These are phyloP conservation scores for Cordyceps javanica DNA, from an alignment of 2,329 filamentous ascomycete genomes.

Conservation along the genomic window DNA sequence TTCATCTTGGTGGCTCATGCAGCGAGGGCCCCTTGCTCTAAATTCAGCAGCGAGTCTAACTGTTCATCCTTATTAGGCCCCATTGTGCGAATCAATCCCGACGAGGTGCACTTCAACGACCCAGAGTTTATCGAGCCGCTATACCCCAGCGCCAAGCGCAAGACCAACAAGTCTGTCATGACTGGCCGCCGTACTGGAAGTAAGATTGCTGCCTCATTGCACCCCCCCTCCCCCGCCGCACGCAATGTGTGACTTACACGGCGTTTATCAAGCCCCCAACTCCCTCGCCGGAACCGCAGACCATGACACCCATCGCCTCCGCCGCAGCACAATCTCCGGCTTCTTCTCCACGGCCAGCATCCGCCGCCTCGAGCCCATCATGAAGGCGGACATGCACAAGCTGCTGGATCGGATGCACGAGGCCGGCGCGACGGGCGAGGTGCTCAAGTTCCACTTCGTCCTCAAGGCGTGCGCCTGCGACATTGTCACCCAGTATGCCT, in stretches of 20 bases:
- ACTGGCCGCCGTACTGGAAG: conserved; percentile 1
- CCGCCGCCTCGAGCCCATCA: conserved; percentile 4
- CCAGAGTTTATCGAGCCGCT: conserved; percentile 1
- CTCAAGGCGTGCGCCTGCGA: conserved; percentile 5
- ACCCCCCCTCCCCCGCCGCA: neutral
- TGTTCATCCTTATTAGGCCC: neutral
- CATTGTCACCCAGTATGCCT: conserved; percentile 6
- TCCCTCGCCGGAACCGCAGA: conserved; percentile 1
- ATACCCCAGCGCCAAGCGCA: conserved; percentile 9
- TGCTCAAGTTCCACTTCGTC: conserved; percentile 3
- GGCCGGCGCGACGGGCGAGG: neutral
- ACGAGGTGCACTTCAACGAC: conserved; percentile 7
- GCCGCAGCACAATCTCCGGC: conserved; percentile 1
- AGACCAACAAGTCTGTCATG: conserved; percentile 6
- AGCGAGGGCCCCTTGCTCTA: neutral
- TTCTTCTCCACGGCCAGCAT: conserved; percentile 4
- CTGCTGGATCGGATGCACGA: neutral
- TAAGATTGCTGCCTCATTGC: neutral
- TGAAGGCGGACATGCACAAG: conserved; percentile 3
- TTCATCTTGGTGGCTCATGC: too few species aligned
- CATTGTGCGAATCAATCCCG: conserved; percentile 2
- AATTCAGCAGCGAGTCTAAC: neutral
- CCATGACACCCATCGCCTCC: conserved; percentile 1
- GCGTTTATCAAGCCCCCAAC: neutral
- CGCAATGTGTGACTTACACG: neutral